Evolutionary conservation across 345 rosid genomes (phyloP).

Genomic region (Brassica rapa): DNA sequence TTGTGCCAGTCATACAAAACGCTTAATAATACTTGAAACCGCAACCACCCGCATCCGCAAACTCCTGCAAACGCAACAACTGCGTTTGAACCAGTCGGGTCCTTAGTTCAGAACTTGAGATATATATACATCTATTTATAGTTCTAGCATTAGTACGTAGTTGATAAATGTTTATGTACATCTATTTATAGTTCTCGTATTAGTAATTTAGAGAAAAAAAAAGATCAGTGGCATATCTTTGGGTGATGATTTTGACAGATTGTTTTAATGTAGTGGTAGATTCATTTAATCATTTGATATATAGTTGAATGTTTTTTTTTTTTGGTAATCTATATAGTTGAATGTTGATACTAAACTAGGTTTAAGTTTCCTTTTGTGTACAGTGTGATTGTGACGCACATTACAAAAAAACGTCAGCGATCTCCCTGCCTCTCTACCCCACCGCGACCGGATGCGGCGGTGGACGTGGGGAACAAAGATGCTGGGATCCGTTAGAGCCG

Average conservation of each 20-base stretch:
- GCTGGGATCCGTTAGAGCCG: slow-evolving; percentile 98
- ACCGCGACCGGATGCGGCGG: slow-evolving; percentile 42
- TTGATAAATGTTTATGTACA: background rate
- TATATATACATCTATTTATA: background rate
- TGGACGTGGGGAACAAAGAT: slow-evolving; percentile 84
- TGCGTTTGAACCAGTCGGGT: too few relatives aligned
- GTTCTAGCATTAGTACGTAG: background rate
- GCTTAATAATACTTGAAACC: too few relatives aligned
- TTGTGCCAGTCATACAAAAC: too few relatives aligned
- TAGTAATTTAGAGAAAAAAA: background rate
- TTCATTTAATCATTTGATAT: background rate
- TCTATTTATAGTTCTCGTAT: background rate
- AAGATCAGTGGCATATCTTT: background rate
- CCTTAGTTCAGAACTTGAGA: background rate
- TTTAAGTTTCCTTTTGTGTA: background rate
- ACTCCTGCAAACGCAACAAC: too few relatives aligned
- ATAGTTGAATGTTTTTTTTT: background rate
- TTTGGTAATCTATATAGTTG: background rate
- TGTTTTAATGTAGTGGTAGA: background rate
- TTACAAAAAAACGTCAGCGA: background rate
- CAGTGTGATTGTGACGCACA: background rate
- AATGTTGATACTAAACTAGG: background rate
- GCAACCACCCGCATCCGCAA: too few relatives aligned
- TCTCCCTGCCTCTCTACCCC: background rate
- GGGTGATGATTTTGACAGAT: background rate